phyloP scores from a whole-genome alignment of 345 rosid species.

The Brassica rapa region DNA sequence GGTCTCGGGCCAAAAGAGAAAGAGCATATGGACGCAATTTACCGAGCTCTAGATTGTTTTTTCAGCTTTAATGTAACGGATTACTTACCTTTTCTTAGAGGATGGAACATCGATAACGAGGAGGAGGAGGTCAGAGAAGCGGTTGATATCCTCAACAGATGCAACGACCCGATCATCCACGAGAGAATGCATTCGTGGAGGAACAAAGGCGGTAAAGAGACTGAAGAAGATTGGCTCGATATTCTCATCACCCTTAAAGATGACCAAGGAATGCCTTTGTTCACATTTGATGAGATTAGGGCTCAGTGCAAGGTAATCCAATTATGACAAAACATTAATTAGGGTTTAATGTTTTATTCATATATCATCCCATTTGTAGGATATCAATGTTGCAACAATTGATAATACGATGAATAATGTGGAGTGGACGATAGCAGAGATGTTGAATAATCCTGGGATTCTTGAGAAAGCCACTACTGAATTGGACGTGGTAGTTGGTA shows the following conservation, averaged over 20 bases:
- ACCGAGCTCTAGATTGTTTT: background rate
- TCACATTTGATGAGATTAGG: background rate
- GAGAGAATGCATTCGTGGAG: background rate
- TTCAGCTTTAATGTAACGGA: background rate
- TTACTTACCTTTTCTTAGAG: background rate
- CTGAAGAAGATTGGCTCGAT: background rate
- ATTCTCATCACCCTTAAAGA: background rate
- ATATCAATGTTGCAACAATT: conserved; percentile 30
- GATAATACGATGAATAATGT: conserved; percentile 48
- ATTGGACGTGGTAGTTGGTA: conserved; percentile 48
- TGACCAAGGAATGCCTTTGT: background rate
- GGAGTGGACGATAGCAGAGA: conserved; percentile 56
- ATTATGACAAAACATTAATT: background rate
- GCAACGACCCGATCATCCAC: conserved; percentile 1
- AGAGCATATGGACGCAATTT: background rate
- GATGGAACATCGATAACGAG: background rate
- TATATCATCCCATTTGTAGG: background rate
- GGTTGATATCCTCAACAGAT: background rate
- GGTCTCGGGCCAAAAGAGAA: background rate
- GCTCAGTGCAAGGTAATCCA: background rate
- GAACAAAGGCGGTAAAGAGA: background rate
- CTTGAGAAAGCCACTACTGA: conserved; percentile 43
- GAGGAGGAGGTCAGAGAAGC: background rate
- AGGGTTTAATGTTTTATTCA: conserved; percentile 8
- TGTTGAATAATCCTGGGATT: conserved; percentile 43